Evolutionary conservation across 2,329 filamentous ascomycete species (phyloP).

Genomic region (Penicillium sp.): DNA sequence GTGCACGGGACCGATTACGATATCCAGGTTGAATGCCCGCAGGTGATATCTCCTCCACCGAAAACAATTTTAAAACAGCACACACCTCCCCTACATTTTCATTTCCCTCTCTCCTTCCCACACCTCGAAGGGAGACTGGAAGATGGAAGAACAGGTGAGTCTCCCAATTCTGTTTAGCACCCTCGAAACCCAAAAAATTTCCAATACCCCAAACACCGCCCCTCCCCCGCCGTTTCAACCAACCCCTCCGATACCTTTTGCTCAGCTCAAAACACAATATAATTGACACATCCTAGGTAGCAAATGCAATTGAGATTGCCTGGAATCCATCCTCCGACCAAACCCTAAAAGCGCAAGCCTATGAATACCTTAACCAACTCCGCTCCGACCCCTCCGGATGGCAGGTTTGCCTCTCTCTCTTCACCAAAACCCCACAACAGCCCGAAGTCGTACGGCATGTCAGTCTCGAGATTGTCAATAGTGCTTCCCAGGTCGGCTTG

Average conservation of each 20-base stretch:
- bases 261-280: conserved; percentile 9
- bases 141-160: conserved; percentile 49
- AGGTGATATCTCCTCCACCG: conserved; percentile 23
- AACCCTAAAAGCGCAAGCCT: conserved; percentile 73
- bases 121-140: conserved; percentile 37
- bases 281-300: conserved; percentile 60
- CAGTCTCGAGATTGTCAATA: conserved; percentile 89
- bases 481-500: conserved; percentile 76
- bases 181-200: conserved; percentile 8
- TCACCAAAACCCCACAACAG: conserved; percentile 72
- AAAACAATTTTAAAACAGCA: conserved; percentile 30
- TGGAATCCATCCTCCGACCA: conserved; percentile 77
- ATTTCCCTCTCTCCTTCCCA: conserved; percentile 22
- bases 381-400: conserved; percentile 80
- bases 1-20: conserved; percentile 28
- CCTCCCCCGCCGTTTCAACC: conserved; percentile 16
- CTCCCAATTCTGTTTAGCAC: conserved; percentile 7
- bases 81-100: conserved; percentile 28
- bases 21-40: conserved; percentile 16
- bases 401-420: conserved; percentile 85
- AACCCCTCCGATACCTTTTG: conserved; percentile 11
- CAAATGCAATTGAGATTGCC: conserved; percentile 93
- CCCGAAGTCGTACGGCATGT: conserved; percentile 86
- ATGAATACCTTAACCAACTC: conserved; percentile 64
- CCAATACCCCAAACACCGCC: conserved; percentile 12